phyloP scores from a whole-genome alignment of 805 yeast genomes.

The Teunomyces tritomae region DNA sequence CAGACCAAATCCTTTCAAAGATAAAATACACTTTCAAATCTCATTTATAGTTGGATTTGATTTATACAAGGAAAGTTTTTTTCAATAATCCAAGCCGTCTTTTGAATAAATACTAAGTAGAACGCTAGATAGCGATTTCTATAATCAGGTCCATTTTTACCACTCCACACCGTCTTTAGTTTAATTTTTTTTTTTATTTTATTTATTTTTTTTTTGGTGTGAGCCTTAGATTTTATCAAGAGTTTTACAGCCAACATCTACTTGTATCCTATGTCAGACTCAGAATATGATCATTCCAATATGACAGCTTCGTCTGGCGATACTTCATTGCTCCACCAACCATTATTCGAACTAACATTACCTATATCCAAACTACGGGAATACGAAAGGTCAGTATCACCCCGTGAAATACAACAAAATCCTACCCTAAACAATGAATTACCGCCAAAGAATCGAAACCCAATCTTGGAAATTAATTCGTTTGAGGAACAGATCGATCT shows the following conservation, averaged over 20 bases:
- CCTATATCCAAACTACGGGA: slow-evolving; percentile 7
- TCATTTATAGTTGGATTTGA: no score
- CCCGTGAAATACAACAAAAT: slow-evolving; percentile 21
- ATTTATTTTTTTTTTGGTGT: background rate
- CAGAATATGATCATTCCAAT: background rate
- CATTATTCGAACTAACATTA: slow-evolving; percentile 14
- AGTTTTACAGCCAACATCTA: background rate
- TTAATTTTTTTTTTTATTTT: background rate
- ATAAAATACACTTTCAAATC: no score
- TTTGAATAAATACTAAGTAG: no score
- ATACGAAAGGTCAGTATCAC: slow-evolving; percentile 33
- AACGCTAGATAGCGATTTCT: no score
- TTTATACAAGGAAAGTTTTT: no score
- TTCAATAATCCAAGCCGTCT: no score
- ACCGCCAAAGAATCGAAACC: slow-evolving; percentile 1
- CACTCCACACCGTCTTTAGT: no score
- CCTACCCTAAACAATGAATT: slow-evolving; percentile 9
- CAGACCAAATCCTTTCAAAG: background rate
- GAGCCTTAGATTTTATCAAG: background rate
- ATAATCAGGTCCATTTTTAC: no score
- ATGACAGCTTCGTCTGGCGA: slow-evolving; percentile 4
- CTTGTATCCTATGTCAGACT: slow-evolving; percentile 1
- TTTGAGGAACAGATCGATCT: slow-evolving; percentile 51
- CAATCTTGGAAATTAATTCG: slow-evolving; percentile 13
- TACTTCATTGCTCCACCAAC: slow-evolving; percentile 16